Evolutionary conservation across 805 yeast species (phyloP).

Genomic region (Starmerella cellae): DNA sequence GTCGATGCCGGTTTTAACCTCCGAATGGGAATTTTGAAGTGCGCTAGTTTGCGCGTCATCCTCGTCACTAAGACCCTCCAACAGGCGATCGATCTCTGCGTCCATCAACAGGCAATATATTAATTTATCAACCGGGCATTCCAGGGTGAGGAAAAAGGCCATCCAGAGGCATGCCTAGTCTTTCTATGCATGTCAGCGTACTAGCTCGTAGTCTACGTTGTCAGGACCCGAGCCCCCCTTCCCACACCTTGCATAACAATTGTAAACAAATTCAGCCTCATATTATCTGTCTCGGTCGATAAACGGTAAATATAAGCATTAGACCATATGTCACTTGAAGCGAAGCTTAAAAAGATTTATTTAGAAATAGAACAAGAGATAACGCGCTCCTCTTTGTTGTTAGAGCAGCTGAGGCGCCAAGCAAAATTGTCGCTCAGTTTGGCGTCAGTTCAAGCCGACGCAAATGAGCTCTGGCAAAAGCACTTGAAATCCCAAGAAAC

Average conservation of each 20-base stretch:
- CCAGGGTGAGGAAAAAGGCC: no score
- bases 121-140: no score
- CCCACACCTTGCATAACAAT: no score
- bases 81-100: constrained; percentile 26
- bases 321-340: background rate
- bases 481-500: no score
- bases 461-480: constrained; percentile 4
- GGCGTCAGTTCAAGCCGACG: constrained; percentile 4
- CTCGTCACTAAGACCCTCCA: constrained; percentile 29
- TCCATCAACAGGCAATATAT: no score
- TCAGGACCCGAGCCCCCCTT: no score
- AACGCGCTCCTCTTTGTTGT: constrained; percentile 2
- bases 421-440: constrained; percentile 4
- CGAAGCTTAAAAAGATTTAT: background rate
- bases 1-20: no score
- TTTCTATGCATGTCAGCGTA: no score
- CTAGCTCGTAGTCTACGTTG: no score
- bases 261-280: no score
- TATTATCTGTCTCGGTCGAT: no score
- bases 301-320: background rate
- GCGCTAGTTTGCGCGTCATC: constrained; percentile 16
- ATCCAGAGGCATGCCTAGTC: no score
- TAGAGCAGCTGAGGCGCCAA: constrained; percentile 5
- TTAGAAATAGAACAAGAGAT: background rate
- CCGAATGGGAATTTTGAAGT: background rate